A percentile compares a stretch with the other conserved stretches of the same genome.
phyloP scores from a whole-genome alignment of 495 filamentous ascomycete species.

The Staphylotrichum tortipilum region DNA sequence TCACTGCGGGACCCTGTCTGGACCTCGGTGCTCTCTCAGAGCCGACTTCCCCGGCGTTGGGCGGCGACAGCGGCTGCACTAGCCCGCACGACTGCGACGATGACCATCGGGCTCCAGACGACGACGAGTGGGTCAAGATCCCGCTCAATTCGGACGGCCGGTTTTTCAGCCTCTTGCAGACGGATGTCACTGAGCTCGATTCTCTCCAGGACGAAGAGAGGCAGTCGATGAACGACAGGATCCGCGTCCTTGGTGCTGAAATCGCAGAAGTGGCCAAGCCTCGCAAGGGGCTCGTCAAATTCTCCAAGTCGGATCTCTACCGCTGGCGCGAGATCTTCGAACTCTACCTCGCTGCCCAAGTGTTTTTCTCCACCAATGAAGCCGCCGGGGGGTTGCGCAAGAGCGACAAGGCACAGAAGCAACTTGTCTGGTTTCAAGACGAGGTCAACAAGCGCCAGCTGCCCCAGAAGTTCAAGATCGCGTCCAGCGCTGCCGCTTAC shows the following conservation, averaged over 20 bases:
- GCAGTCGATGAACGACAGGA: constrained; percentile 42
- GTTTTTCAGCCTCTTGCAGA: constrained; percentile 59
- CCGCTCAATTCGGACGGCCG: constrained; percentile 57
- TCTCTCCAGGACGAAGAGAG: constrained; percentile 50
- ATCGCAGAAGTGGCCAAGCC: constrained; percentile 53
- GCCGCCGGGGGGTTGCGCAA: constrained; percentile 48
- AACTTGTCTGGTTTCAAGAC: constrained; percentile 50
- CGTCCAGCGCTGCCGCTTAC: constrained; percentile 48
- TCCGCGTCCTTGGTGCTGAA: constrained; percentile 45
- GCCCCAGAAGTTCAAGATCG: constrained; percentile 47
- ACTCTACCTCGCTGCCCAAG: constrained; percentile 56
- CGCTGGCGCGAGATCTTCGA: constrained; percentile 67
- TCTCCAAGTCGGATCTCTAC: constrained; percentile 54
- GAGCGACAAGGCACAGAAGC: constrained; percentile 42
- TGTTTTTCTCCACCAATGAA: constrained; percentile 66
- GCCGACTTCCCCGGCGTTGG: too few species aligned
- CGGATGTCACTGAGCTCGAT: constrained; percentile 53
- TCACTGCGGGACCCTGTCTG: too few species aligned
- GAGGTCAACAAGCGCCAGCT: constrained; percentile 48
- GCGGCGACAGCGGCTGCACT: too few species aligned
- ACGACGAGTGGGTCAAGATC: constrained; percentile 45
- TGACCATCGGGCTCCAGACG: background rate
- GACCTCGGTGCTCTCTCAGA: too few species aligned
- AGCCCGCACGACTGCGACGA: background rate
- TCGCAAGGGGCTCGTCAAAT: constrained; percentile 25